A percentile compares a stretch with the other conserved stretches of the same genome.
These are phyloP conservation scores for Xylaria sp. DNA, from an alignment of 2,329 filamentous ascomycete species.

Conservation along the genomic window DNA sequence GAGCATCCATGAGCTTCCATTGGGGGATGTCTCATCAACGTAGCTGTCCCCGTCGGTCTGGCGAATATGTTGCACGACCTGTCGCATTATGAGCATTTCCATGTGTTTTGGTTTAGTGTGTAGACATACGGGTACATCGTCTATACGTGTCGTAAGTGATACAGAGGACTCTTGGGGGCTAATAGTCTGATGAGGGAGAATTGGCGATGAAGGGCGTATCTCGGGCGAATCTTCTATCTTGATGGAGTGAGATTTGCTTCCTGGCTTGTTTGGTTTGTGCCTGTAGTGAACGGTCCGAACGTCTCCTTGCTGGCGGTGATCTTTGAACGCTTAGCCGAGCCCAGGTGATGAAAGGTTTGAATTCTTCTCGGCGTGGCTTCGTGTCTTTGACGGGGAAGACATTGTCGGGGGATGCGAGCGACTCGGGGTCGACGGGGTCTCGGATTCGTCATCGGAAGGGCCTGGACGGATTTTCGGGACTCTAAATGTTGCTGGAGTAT, in stretches of 20 bases:
- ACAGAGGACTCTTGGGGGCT: background rate
- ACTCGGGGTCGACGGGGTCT: background rate
- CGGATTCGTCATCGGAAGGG: background rate
- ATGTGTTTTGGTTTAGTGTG: background rate
- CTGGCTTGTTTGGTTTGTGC: conserved; percentile 6
- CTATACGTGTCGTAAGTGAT: background rate
- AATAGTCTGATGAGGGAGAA: background rate
- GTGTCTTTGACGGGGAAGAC: background rate
- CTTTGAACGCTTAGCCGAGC: background rate
- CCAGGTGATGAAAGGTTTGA: background rate
- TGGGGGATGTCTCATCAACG: background rate
- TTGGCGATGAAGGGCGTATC: background rate
- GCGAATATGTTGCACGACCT: background rate
- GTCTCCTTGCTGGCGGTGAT: background rate
- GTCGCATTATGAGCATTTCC: background rate
- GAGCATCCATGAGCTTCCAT: background rate
- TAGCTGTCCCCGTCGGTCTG: background rate
- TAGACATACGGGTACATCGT: background rate
- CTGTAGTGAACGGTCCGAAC: conserved; percentile 4
- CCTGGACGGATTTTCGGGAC: background rate
- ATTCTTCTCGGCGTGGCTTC: background rate
- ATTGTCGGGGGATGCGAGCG: background rate
- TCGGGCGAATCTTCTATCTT: conserved; percentile 22
- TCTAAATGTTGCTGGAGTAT: background rate
- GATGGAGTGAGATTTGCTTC: conserved; percentile 6